These are phyloP conservation scores for Ophiocordyceps camponoti-rufipedis DNA, from an alignment of 2,329 filamentous ascomycete species.

Conservation along the genomic window DNA sequence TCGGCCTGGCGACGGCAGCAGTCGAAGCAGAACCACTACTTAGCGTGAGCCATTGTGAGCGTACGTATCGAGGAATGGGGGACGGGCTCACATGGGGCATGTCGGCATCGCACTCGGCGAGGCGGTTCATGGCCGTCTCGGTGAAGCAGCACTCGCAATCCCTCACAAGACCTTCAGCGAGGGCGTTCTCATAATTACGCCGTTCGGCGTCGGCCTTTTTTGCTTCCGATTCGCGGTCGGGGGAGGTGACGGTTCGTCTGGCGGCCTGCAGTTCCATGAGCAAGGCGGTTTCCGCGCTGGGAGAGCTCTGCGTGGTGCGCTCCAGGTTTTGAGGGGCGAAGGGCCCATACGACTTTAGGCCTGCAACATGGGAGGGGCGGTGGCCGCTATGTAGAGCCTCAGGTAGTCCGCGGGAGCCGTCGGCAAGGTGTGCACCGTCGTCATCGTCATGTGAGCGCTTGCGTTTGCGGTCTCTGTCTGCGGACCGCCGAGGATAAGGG, in stretches of 20 bases:
- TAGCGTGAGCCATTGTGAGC: conserved; percentile 3
- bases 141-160: conserved; percentile 63
- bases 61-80: background rate
- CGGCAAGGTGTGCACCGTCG: background rate
- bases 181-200: conserved; percentile 22
- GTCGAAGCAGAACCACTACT: conserved; percentile 44
- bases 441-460: conserved; percentile 14
- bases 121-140: conserved; percentile 45
- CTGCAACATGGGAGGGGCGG: background rate
- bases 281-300: conserved; percentile 2
- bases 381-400: background rate
- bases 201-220: conserved; percentile 14
- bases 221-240: conserved; percentile 13
- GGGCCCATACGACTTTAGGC: background rate
- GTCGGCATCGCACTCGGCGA: conserved; percentile 47
- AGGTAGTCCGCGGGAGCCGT: background rate
- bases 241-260: conserved; percentile 2
- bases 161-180: conserved; percentile 29
- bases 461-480: conserved; percentile 16
- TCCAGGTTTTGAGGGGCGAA: conserved; percentile 1
- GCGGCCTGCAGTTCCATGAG: conserved; percentile 7
- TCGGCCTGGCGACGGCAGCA: conserved; percentile 52
- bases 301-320: conserved; percentile 1
- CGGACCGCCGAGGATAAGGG: conserved; percentile 16
- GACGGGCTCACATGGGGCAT: conserved; percentile 24